A percentile compares a stretch with the other conserved stretches of the same genome.
Evolutionary conservation across 805 yeast genomes (phyloP).

Genomic region (Cyberlindnera petersonii): DNA sequence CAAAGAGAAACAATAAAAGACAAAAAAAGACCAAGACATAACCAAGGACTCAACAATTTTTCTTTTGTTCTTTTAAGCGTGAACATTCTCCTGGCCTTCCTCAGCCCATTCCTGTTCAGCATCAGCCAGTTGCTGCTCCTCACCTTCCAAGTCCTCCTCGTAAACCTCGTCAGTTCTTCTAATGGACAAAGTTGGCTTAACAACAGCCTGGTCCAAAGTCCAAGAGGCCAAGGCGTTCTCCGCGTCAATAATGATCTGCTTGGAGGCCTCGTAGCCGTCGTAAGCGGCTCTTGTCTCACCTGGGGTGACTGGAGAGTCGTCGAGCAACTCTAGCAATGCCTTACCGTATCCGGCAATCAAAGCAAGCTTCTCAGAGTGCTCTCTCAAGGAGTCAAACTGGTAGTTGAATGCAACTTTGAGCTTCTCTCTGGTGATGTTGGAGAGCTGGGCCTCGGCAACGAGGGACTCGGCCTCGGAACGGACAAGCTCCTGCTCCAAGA

Average conservation of each 20-base stretch:
- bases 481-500: constrained; percentile 84
- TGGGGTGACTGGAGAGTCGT: constrained; percentile 82
- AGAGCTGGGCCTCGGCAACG: constrained; percentile 88
- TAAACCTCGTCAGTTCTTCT: constrained; percentile 53
- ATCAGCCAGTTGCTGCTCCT: constrained; percentile 47
- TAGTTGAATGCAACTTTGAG: constrained; percentile 79
- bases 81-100: constrained; percentile 28
- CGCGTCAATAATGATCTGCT: constrained; percentile 82
- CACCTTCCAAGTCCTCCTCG: constrained; percentile 43
- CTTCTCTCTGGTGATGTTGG: constrained; percentile 84
- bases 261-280: constrained; percentile 85
- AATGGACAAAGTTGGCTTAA: constrained; percentile 75
- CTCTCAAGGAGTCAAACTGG: constrained; percentile 82
- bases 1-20: constrained; percentile 1
- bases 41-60: no score
- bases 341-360: constrained; percentile 88
- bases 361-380: constrained; percentile 81
- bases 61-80: no score
- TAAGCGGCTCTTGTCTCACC: constrained; percentile 90
- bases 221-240: constrained; percentile 79
- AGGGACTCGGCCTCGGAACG: constrained; percentile 89
- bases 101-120: constrained; percentile 54
- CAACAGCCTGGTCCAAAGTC: constrained; percentile 81
- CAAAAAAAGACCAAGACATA: neutral
- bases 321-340: constrained; percentile 76